Conservation (phyloP, 1,284 basidiomycete species). For the Boletus semigastroideus region DNA sequence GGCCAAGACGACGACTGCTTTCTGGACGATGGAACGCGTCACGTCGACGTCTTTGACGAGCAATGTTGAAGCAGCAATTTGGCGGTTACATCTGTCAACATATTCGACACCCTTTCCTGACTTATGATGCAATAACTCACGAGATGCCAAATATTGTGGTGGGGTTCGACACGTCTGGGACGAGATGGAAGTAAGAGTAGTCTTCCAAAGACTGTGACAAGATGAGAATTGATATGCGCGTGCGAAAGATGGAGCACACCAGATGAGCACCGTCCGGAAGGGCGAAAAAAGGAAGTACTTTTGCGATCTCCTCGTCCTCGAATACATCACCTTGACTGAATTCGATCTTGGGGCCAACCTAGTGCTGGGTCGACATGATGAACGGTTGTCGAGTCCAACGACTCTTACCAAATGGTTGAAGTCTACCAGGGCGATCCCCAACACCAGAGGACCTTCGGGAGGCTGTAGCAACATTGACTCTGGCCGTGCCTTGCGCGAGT, state of each 20-base stretch:
- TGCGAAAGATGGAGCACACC: constrained; percentile 43
- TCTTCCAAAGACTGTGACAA: constrained; percentile 75
- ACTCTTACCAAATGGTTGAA: constrained; percentile 82
- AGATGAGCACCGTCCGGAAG: constrained; percentile 96
- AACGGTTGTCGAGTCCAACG: constrained; percentile 6
- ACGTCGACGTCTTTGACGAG: constrained; percentile 84
- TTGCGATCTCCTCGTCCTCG: constrained; percentile 77
- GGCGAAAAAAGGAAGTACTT: constrained; percentile 93
- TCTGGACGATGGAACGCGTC: constrained; percentile 95
- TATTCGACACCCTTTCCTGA: constrained; percentile 2
- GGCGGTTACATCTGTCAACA: constrained; percentile 82
- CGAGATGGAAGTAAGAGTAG: constrained; percentile 94
- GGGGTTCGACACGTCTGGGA: constrained; percentile 65
- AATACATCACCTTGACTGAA: constrained; percentile 71
- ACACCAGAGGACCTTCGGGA: constrained; percentile 59
- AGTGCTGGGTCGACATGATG: constrained; percentile 18
- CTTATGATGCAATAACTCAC: constrained; percentile 44
- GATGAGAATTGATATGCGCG: constrained; percentile 11
- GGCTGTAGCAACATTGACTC: constrained; percentile 68
- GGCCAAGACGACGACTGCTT: constrained; percentile 94
- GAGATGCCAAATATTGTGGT: constrained; percentile 93
- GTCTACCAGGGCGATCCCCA: constrained; percentile 86
- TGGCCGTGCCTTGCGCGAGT: constrained; percentile 72
- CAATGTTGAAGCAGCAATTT: constrained; percentile 84
- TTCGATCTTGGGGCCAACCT: constrained; percentile 92